Conservation (phyloP, 345 rosid genomes). For the Cardamine resedifolia region DNA sequence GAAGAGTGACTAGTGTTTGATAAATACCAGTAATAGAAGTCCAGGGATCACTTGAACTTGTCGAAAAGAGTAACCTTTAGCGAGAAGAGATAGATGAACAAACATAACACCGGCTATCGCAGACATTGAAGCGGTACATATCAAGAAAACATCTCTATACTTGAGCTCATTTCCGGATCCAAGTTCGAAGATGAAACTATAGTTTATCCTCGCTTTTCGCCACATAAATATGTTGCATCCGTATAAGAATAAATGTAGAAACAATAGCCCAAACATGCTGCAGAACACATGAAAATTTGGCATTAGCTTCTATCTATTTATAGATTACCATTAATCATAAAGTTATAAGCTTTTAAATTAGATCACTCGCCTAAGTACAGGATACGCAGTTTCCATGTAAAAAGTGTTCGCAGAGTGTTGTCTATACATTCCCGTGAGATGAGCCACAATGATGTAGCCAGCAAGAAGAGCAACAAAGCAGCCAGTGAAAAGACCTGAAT, state of each 20-base stretch:
- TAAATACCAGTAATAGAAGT: slow-evolving; percentile 65
- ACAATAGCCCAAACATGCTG: slow-evolving; percentile 94
- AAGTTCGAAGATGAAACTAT: slow-evolving; percentile 90
- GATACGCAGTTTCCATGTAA: slow-evolving; percentile 96
- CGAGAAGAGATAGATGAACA: slow-evolving; percentile 67
- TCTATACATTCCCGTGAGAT: slow-evolving; percentile 78
- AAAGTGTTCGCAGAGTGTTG: slow-evolving; percentile 53
- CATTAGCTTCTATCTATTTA: slow-evolving; percentile 20
- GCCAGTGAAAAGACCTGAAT: slow-evolving; percentile 87
- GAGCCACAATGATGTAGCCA: slow-evolving; percentile 89
- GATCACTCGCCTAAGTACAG: slow-evolving; percentile 82
- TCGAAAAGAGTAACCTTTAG: slow-evolving; percentile 67
- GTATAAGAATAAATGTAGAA: slow-evolving; percentile 82
- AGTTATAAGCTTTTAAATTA: neutral
- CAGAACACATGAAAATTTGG: slow-evolving; percentile 29
- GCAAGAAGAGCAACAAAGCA: slow-evolving; percentile 85
- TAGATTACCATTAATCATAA: neutral
- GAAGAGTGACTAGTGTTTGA: slow-evolving; percentile 10
- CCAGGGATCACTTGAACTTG: slow-evolving; percentile 94
- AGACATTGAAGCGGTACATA: slow-evolving; percentile 73
- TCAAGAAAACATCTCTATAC: slow-evolving; percentile 88
- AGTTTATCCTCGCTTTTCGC: slow-evolving; percentile 88
- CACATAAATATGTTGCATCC: slow-evolving; percentile 97
- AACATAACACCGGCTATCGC: slow-evolving; percentile 78
- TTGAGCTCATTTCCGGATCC: slow-evolving; percentile 80